These are phyloP conservation scores for Dryas integrifolia DNA, from an alignment of 331 rosid species.

Conservation along the genomic window DNA sequence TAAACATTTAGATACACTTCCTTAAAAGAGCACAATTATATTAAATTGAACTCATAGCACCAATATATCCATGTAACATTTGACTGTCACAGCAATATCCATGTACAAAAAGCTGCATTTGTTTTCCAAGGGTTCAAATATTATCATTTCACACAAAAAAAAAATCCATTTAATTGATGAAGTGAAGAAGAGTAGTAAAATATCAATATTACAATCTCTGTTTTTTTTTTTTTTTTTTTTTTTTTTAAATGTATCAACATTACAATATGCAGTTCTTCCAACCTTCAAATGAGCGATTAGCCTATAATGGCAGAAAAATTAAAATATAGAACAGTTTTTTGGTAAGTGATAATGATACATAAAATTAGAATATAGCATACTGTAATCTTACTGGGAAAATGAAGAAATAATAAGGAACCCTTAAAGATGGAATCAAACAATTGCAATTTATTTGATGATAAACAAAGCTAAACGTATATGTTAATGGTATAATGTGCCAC, in stretches of 20 bases:
- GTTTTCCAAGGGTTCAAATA: not conserved
- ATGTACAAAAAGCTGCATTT: not conserved
- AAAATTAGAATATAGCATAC: not conserved
- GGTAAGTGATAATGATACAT: not conserved
- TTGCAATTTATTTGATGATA: not conserved
- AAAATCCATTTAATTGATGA: not conserved
- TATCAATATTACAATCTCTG: too few relatives aligned
- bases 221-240: not conserved
- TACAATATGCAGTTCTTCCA: not conserved
- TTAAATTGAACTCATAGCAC: not conserved
- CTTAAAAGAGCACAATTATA: not conserved
- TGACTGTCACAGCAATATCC: not conserved
- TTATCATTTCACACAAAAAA: not conserved
- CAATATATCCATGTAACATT: conserved; percentile 6
- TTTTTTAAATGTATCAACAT: not conserved
- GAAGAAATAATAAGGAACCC: not conserved
- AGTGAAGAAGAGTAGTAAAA: not conserved
- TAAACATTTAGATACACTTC: not conserved
- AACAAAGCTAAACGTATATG: not conserved
- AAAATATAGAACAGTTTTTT: not conserved
- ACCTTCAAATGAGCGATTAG: not conserved
- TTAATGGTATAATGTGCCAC: not conserved
- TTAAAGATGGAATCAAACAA: not conserved
- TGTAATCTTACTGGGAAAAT: not conserved
- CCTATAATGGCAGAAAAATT: not conserved